phyloP scores from a whole-genome alignment of 441 rosid genomes.

The Syzygium syzygioides region DNA sequence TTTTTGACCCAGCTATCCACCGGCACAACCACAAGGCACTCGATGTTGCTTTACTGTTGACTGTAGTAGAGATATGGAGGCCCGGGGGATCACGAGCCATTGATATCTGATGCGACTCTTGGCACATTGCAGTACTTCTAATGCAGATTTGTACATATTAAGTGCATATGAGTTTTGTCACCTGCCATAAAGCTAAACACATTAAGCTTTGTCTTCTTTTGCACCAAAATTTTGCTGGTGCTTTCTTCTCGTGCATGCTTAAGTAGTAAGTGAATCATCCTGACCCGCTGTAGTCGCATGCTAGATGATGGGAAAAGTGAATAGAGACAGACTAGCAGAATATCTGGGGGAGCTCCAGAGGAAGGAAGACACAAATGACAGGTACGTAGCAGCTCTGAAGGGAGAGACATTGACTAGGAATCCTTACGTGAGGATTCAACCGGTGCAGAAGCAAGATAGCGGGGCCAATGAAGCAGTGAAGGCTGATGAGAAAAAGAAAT shows the following conservation, averaged over 20 bases:
- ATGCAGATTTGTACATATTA: neutral
- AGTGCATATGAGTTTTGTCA: neutral
- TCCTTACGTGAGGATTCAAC: constrained; percentile 81
- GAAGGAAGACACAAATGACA: constrained; percentile 85
- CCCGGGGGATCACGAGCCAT: neutral
- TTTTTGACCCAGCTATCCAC: neutral
- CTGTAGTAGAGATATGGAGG: neutral
- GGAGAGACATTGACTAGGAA: constrained; percentile 92
- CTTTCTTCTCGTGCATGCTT: neutral
- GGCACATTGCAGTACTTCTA: neutral
- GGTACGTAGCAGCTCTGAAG: constrained; percentile 81
- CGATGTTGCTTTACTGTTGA: neutral
- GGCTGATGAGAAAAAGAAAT: constrained; percentile 13
- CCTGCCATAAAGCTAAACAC: neutral
- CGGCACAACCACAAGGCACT: neutral
- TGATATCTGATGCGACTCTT: neutral
- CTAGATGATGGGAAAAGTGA: constrained; percentile 93
- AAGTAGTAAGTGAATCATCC: neutral
- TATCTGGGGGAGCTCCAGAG: constrained; percentile 87
- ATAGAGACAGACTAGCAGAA: constrained; percentile 82
- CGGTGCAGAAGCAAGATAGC: constrained; percentile 34
- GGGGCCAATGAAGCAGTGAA: constrained; percentile 19
- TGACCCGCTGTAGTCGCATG: constrained; percentile 8
- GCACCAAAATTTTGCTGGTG: neutral
- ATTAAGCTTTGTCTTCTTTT: neutral